Evolutionary conservation across 768 basidiomycete genomes (phyloP), one percentile per base, ranked within the genome.

Genomic region (Rhodotorula sphaerocarpa): DNA sequence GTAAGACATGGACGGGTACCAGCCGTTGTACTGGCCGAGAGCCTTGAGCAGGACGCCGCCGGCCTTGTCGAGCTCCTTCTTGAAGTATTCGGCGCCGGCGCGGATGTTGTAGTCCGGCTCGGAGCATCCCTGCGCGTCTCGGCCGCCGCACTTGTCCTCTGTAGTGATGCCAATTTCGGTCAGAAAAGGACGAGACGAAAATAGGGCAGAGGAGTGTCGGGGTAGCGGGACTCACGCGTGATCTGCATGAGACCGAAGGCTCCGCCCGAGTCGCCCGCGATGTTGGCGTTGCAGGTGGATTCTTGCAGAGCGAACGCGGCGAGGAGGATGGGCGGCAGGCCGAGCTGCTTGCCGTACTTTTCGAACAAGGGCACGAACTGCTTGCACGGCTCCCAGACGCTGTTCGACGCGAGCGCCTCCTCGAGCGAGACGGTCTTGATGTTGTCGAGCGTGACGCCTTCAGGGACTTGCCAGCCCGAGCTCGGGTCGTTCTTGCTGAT

Each of bases 271-370:
- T 25, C 51, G 21, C 69, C 69, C 3, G 41, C 3, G 27, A 31
- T 23, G 59, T 55, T 10, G 12, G 42, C 31, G 54, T 85, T 83
- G 79, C 90, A 93, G 43, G 78, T 78, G 36, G 82, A 83, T 74
- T 93, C 91, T 74, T 92, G 89, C 84, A 93, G 85, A 36, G 89
- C 88, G 68, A 93, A 85, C 0, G 88, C 80, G 3, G 89, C 90
- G 42, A 92, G 75, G 67, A 92, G 77, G 73, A 90, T 87, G 12
- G 87, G 73, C 30, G 86, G 86, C 34, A 90, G 59, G 58, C 71
- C 78, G 66, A 75, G 76, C 70, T 80, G 67, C n/a, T 67, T 58
- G 27, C 78, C 85, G 57, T 83, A 80, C 73, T 82, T 75, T 59
- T 86, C 77, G 73, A 89, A 88, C n/a, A 79, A 63, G 5, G 59